phyloP scores from a whole-genome alignment of 2,329 filamentous ascomycete genomes.

The Colletotrichum acutatum region DNA sequence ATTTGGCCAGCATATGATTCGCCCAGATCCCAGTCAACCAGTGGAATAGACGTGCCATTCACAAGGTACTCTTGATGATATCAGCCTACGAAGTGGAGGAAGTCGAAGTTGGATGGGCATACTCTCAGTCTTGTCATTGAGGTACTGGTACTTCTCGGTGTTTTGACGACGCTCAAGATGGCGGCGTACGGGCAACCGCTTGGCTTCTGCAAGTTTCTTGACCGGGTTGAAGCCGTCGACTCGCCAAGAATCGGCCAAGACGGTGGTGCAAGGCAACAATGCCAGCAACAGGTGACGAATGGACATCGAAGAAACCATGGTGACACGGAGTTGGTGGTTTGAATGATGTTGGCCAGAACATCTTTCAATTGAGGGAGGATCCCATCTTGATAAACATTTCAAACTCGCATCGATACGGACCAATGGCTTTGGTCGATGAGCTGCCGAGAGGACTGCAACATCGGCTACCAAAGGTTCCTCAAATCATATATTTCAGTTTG shows the following conservation, averaged over 20 bases:
- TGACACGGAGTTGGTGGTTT: not conserved
- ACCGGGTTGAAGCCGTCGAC: slow-evolving; percentile 12
- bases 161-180: not conserved
- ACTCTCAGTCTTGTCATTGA: slow-evolving; percentile 24
- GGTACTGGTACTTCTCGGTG: slow-evolving; percentile 12
- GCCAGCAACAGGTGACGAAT: not conserved
- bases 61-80: slow-evolving; percentile 66
- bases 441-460: not conserved
- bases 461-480: not conserved
- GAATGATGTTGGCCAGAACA: not conserved
- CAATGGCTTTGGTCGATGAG: not conserved
- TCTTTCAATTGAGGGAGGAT: not conserved
- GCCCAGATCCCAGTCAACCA: slow-evolving; percentile 76
- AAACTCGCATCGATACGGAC: too few species aligned
- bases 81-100: not conserved
- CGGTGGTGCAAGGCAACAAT: slow-evolving; percentile 9
- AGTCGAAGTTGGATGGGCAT: fast-evolving
- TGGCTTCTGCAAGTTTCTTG: not conserved
- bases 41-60: slow-evolving; percentile 72
- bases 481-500: not conserved
- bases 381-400: not conserved
- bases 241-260: slow-evolving; percentile 16
- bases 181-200: not conserved
- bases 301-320: not conserved
- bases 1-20: slow-evolving; percentile 74